phyloP scores from a whole-genome alignment of 805 yeast species.

The Osmozyma mogii region DNA sequence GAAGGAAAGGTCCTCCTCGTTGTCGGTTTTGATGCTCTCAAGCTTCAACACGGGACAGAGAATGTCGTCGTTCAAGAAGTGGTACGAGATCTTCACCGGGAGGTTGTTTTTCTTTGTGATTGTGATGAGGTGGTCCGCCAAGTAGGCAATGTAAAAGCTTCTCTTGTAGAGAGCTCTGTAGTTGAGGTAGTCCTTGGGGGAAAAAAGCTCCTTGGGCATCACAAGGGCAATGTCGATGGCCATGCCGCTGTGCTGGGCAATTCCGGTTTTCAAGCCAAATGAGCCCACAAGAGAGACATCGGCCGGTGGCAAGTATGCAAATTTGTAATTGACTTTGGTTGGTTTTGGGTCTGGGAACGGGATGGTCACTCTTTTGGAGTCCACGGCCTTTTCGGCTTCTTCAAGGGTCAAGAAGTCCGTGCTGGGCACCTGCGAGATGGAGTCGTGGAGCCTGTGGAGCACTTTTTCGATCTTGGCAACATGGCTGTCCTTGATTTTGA shows the following conservation, averaged over 20 bases:
- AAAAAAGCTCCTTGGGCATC: slow-evolving; percentile 72
- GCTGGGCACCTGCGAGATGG: slow-evolving; percentile 58
- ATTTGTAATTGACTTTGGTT: slow-evolving; percentile 57
- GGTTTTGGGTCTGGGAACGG: slow-evolving; percentile 95
- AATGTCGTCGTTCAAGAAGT: slow-evolving; percentile 66
- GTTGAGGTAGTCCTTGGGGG: slow-evolving; percentile 83
- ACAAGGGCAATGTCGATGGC: slow-evolving; percentile 73
- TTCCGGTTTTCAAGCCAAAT: slow-evolving; percentile 79
- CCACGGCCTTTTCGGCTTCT: slow-evolving; percentile 51
- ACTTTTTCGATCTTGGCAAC: slow-evolving; percentile 63
- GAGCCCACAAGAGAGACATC: slow-evolving; percentile 80
- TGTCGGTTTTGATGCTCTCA: slow-evolving; percentile 44
- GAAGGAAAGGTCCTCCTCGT: slow-evolving; percentile 45
- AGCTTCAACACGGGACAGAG: slow-evolving; percentile 68
- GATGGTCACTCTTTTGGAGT: slow-evolving; percentile 46
- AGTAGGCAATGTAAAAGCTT: slow-evolving; percentile 74
- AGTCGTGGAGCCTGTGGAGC: slow-evolving; percentile 62
- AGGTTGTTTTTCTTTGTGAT: slow-evolving; percentile 48
- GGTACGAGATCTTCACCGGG: slow-evolving; percentile 54
- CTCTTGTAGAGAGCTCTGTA: slow-evolving; percentile 86
- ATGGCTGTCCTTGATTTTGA: slow-evolving; percentile 64
- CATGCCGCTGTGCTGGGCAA: slow-evolving; percentile 52
- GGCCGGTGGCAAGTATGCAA: slow-evolving; percentile 62
- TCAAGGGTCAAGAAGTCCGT: slow-evolving; percentile 39
- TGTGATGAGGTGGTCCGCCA: slow-evolving; percentile 57